Conservation (phyloP, 2,329 filamentous ascomycete genomes). For the Diaporthe eres region DNA sequence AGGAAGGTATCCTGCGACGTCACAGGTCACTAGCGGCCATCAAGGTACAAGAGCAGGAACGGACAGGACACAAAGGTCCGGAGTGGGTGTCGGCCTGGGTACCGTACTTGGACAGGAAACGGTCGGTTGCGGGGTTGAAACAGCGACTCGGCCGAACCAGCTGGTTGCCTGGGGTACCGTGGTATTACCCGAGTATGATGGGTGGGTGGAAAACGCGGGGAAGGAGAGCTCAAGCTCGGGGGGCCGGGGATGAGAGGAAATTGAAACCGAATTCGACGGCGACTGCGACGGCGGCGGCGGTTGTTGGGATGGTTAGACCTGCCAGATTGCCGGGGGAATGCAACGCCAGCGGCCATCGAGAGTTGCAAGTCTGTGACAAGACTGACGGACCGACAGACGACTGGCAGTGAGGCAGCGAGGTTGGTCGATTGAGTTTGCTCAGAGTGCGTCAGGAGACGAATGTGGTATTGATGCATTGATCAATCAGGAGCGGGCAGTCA, state of each 20-base stretch:
- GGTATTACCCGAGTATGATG: not conserved
- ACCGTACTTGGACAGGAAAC: not conserved
- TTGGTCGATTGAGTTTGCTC: conserved; percentile 22
- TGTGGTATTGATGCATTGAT: conserved; percentile 17
- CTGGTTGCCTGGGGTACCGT: conserved; percentile 10
- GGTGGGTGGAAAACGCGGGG: conserved; percentile 8
- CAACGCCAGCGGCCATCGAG: conserved; percentile 25
- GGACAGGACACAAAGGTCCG: not conserved
- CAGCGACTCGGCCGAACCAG: conserved; percentile 18
- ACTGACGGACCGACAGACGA: not conserved
- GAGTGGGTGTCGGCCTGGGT: not conserved
- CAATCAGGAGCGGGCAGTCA: conserved; percentile 21
- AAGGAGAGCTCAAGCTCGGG: conserved; percentile 20
- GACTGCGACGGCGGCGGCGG: not conserved
- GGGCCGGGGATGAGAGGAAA: not conserved
- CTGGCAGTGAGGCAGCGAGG: not conserved
- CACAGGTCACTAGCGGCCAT: not conserved
- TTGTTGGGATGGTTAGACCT: not conserved
- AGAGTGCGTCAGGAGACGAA: conserved; percentile 17
- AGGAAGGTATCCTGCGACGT: not conserved
- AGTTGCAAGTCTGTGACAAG: conserved; percentile 9
- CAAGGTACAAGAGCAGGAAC: not conserved
- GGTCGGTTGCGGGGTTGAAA: conserved; percentile 19
- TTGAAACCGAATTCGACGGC: not conserved
- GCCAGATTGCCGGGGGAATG: conserved; percentile 5